Evolutionary conservation across 83 land plant species (phyloP).

Genomic region (Diphasiastrum complanatum): DNA sequence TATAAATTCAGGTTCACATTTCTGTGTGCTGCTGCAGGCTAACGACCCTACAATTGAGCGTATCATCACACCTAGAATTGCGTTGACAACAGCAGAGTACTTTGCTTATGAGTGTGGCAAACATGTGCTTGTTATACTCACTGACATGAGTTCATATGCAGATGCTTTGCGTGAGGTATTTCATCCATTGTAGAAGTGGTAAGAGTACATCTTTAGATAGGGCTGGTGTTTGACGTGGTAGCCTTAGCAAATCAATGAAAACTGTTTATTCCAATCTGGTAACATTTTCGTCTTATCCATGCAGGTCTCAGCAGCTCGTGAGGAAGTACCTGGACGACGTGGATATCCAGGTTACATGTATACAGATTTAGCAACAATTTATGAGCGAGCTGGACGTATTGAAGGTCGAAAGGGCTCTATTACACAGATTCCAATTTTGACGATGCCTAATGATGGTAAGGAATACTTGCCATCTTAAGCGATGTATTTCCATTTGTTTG

Average conservation of each 20-base stretch:
- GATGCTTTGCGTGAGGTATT: slow-evolving; percentile 19
- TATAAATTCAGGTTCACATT: background rate
- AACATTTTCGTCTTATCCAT: too few relatives aligned
- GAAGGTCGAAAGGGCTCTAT: slow-evolving; percentile 13
- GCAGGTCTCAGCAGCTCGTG: slow-evolving; percentile 18
- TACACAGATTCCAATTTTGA: slow-evolving; percentile 16
- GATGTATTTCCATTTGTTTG: too few relatives aligned
- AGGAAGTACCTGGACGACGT: slow-evolving; percentile 16
- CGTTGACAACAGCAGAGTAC: slow-evolving; percentile 15
- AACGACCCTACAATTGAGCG: slow-evolving; percentile 18
- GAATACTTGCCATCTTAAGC: too few relatives aligned
- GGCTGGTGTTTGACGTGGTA: background rate
- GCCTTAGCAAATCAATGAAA: too few relatives aligned
- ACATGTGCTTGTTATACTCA: slow-evolving; percentile 15
- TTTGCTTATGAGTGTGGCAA: slow-evolving; percentile 14
- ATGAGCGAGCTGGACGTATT: slow-evolving; percentile 14
- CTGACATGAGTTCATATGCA: slow-evolving; percentile 18
- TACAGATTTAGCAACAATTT: slow-evolving; percentile 17
- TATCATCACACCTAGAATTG: slow-evolving; percentile 15
- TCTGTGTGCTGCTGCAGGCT: background rate
- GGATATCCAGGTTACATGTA: slow-evolving; percentile 18
- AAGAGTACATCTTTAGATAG: too few relatives aligned
- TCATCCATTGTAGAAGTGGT: background rate
- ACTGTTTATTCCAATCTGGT: background rate
- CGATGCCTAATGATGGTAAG: slow-evolving; percentile 15